phyloP scores from a whole-genome alignment of 306 rosid species.

The Benincasa hispida region DNA sequence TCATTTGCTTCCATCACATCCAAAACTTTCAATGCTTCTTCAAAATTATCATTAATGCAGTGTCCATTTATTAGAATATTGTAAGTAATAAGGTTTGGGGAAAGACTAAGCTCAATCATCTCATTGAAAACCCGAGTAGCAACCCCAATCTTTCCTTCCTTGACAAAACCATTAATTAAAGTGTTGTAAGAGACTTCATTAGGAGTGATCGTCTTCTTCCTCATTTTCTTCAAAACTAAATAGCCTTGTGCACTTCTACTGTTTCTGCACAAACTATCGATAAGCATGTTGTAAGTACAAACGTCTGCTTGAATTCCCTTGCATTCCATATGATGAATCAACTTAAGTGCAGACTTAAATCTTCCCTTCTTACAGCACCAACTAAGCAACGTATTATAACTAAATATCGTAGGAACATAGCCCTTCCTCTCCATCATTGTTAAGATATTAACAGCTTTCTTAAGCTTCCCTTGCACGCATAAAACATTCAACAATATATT shows the following conservation, averaged over 20 bases:
- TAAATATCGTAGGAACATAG: slow-evolving; percentile 36
- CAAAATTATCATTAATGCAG: slow-evolving; percentile 29
- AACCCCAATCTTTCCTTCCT: slow-evolving; percentile 58
- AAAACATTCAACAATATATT: slow-evolving; percentile 49
- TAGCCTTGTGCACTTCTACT: slow-evolving; percentile 57
- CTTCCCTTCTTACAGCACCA: slow-evolving; percentile 67
- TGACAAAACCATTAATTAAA: slow-evolving; percentile 59
- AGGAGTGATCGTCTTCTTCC: slow-evolving; percentile 49
- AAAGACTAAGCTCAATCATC: slow-evolving; percentile 34
- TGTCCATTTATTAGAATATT: slow-evolving; percentile 48
- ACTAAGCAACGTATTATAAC: slow-evolving; percentile 60
- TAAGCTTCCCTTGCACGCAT: slow-evolving; percentile 50
- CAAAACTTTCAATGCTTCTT: slow-evolving; percentile 45
- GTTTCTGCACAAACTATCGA: slow-evolving; percentile 52
- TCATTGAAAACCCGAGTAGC: slow-evolving; percentile 54
- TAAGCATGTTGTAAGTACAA: slow-evolving; percentile 63
- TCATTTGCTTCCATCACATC: slow-evolving; percentile 44
- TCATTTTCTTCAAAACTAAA: slow-evolving; percentile 57
- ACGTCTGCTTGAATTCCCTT: slow-evolving; percentile 59
- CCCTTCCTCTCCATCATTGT: slow-evolving; percentile 57
- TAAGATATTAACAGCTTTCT: slow-evolving; percentile 39
- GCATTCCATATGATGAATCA: slow-evolving; percentile 54
- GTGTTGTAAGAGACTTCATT: slow-evolving; percentile 53
- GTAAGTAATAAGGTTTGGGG: slow-evolving; percentile 44
- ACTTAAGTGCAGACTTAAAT: slow-evolving; percentile 39